A percentile compares a stretch with the other conserved stretches of the same genome.
These are phyloP conservation scores for Fusarium proliferatum DNA, from an alignment of 2,329 filamentous ascomycete genomes.

Conservation along the genomic window DNA sequence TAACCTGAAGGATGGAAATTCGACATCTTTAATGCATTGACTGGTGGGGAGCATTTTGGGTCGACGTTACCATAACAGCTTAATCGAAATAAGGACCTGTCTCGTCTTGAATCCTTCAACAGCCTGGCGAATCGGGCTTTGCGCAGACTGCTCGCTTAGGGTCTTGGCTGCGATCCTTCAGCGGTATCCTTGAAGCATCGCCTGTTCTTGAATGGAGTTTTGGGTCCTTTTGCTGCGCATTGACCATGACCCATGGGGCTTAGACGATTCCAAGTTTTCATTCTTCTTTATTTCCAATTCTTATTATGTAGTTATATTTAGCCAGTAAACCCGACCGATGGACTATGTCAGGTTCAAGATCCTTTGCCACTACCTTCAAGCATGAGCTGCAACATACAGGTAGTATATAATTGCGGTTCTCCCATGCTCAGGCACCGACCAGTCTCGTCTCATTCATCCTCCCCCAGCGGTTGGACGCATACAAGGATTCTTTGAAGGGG, in stretches of 20 bases:
- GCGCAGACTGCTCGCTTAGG: background rate
- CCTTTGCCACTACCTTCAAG: too few species aligned
- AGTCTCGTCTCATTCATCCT: fast-evolving
- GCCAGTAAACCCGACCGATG: background rate
- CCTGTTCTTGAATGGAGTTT: background rate
- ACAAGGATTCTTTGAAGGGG: background rate
- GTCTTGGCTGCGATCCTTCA: background rate
- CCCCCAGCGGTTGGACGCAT: fast-evolving
- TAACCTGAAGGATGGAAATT: background rate
- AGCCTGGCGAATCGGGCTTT: background rate
- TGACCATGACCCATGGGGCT: background rate
- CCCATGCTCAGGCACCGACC: background rate
- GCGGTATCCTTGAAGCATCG: background rate
- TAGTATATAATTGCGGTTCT: fast-evolving
- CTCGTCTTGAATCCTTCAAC: background rate
- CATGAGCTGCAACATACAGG: fast-evolving
- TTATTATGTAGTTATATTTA: background rate
- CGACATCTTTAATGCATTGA: background rate
- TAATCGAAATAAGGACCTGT: conserved; percentile 14
- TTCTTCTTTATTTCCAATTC: background rate
- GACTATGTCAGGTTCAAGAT: background rate
- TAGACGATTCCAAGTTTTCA: background rate
- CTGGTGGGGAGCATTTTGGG: background rate
- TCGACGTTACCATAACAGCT: background rate
- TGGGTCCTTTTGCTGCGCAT: background rate